Percentiles rank a stretch among this genome's conserved stretches.
These are phyloP conservation scores for Gomphus bonarii DNA, from an alignment of 1,284 basidiomycete species.

Conservation along the genomic window DNA sequence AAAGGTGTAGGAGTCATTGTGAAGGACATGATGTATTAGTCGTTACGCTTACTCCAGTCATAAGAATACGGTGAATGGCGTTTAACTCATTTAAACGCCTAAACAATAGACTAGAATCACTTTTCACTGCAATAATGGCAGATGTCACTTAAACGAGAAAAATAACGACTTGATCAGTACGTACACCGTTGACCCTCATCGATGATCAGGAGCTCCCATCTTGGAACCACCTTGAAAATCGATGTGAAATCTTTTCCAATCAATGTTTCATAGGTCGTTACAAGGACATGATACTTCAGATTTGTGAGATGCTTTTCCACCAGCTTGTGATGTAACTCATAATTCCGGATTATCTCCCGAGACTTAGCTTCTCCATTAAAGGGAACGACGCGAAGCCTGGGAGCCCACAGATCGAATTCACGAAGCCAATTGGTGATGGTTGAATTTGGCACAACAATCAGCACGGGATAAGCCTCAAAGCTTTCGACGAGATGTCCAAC, in stretches of 20 bases:
- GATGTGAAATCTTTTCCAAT: slow-evolving; percentile 57
- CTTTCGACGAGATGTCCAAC: slow-evolving; percentile 65
- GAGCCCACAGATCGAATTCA: slow-evolving; percentile 92
- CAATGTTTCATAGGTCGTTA: slow-evolving; percentile 84
- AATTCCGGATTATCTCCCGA: slow-evolving; percentile 72
- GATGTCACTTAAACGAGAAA: slow-evolving; percentile 1
- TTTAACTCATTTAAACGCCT: slow-evolving; percentile 74
- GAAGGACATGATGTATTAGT: too few species aligned
- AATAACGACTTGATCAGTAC: slow-evolving; percentile 20
- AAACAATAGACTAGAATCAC: slow-evolving; percentile 72
- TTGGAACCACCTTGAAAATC: slow-evolving; percentile 71
- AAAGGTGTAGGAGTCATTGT: background rate
- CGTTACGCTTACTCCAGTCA: slow-evolving; percentile 63
- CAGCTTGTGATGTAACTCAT: slow-evolving; percentile 65
- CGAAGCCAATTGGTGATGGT: slow-evolving; percentile 82
- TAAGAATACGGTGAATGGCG: slow-evolving; percentile 74
- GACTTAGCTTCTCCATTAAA: slow-evolving; percentile 74
- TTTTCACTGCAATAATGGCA: slow-evolving; percentile 53
- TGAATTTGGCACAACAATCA: slow-evolving; percentile 92
- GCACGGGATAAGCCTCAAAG: slow-evolving; percentile 60
- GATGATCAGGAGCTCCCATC: slow-evolving; percentile 88
- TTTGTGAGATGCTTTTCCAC: slow-evolving; percentile 29
- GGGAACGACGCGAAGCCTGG: slow-evolving; percentile 69
- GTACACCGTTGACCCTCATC: slow-evolving; percentile 89
- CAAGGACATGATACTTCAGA: slow-evolving; percentile 75